Evolutionary conservation across 2,329 filamentous ascomycete genomes (phyloP), one percentile per base, ranked within the genome.

Genomic region (Phoma herbarum): DNA sequence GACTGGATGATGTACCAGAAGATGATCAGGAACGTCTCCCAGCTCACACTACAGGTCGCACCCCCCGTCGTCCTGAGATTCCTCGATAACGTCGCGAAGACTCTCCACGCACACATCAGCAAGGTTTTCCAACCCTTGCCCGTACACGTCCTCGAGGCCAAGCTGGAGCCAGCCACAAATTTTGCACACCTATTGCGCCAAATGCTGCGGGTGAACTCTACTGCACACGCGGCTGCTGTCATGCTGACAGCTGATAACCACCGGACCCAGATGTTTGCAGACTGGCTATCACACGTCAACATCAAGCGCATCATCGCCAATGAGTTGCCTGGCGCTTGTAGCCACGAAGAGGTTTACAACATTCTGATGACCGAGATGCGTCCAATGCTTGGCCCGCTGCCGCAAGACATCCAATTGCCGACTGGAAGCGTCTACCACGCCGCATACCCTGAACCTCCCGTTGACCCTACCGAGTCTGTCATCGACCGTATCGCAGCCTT

Each of bases 1-100:
- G 95, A 99, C 76, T 96, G 95, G 79, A 85, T 94, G 31, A 91
- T 97, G 80, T 99, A 99, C 75, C 93, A 98, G 76, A 93, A 93
- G 66, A 97, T 98, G 90, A 93, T 97, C 80, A 89, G 90, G 52
- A 96, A 97, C 61, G 88, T 98, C 39, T 90, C 91, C 1, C 88
- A 89, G n/a, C 83, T 98, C 39, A 95, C 92, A 4, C 84, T 97
- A 8, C 93, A 98, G 75, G 93, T 97, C 14, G 90, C 96, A 4
- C 95, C 95, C 1, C 91, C 93, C 58, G 85, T 89, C 3, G 93
- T 98, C 7, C 83, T 97, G 59, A 91, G 93, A 69, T 93, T 93
- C 2, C 85, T 99, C 29, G 88, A 91, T 66, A 94, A 89, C 66
- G 96, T 99, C 57, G 93, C 93, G 1, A 88, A 92, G 68, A 86